These are phyloP conservation scores for Centella asiatica DNA, from an alignment of 129 eudicot species.

Conservation along the genomic window DNA sequence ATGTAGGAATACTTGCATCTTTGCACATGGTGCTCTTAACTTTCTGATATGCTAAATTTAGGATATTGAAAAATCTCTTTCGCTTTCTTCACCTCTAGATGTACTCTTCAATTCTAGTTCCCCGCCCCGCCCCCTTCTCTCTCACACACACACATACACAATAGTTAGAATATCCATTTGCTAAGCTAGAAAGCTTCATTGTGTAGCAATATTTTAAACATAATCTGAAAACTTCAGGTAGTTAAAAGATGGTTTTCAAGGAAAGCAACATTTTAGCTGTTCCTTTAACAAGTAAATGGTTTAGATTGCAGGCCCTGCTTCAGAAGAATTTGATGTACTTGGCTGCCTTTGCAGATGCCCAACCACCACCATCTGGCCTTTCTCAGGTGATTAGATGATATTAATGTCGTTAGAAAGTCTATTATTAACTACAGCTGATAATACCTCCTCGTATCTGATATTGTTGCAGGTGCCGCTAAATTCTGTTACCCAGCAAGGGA, in stretches of 20 bases:
- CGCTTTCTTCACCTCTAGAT: no score
- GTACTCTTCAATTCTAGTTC: no score
- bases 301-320: conserved; percentile 69
- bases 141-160: no score
- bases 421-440: neutral
- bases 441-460: conserved; percentile 4
- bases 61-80: no score
- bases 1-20: no score
- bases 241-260: neutral
- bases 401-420: neutral
- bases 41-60: no score
- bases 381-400: conserved; percentile 36
- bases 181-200: no score
- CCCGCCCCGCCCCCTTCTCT: no score
- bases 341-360: conserved; percentile 94
- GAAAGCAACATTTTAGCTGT: neutral
- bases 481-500: conserved; percentile 35
- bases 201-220: neutral
- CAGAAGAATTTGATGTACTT: conserved; percentile 81
- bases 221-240: no score
- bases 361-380: conserved; percentile 53
- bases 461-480: conserved; percentile 34
- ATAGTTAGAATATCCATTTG: no score
- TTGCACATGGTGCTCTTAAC: no score
- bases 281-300: conserved; percentile 13